Conservation (phyloP, 1,139 yeast species). For the Arxiozyma slooffiae region DNA sequence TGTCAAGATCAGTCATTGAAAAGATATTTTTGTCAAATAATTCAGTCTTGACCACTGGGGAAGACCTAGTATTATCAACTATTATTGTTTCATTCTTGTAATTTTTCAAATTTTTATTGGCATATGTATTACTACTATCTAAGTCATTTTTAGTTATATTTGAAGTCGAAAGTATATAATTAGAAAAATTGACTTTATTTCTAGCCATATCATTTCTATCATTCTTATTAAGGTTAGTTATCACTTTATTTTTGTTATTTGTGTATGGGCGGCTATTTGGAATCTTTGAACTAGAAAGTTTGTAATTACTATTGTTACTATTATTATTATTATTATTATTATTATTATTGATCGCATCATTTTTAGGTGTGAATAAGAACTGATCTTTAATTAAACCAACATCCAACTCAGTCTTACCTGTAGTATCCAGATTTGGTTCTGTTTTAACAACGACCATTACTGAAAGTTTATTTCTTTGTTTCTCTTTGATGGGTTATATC, state of each 20-base stretch:
- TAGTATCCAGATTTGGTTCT: neutral
- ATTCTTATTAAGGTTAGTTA: neutral
- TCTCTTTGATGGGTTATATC: no score
- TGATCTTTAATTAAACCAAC: neutral
- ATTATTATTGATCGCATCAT: neutral
- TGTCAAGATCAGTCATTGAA: neutral
- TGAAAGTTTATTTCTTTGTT: no score
- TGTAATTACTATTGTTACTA: no score
- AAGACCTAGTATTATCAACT: neutral
- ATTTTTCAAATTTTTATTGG: neutral
- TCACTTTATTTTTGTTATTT: no score
- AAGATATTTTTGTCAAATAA: neutral
- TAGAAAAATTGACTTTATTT: neutral
- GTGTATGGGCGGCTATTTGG: constrained; percentile 3
- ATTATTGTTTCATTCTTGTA: neutral
- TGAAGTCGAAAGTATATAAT: neutral
- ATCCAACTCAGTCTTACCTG: neutral
- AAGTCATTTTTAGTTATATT: neutral
- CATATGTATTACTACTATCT: neutral
- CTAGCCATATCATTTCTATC: neutral
- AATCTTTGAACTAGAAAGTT: neutral
- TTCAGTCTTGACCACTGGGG: neutral
- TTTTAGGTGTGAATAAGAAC: neutral
- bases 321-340: no score
- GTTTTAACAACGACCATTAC: neutral